Conservation (phyloP, 305 asterid genomes). For the Fraxinus angustifolia region DNA sequence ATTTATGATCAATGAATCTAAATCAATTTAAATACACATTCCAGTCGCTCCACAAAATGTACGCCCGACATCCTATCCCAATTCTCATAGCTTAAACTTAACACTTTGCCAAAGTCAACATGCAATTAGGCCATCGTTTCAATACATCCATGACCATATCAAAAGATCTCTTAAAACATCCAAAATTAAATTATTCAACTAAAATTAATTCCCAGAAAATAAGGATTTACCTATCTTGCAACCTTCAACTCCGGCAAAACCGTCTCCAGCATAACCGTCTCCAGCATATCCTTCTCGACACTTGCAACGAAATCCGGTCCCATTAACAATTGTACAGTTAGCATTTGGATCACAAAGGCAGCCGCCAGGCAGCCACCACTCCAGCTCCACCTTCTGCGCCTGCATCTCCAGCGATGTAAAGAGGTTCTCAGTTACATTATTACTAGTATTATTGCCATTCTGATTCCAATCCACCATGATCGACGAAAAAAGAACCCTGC, state of each 20-base stretch:
- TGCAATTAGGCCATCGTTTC: slow-evolving; percentile 18
- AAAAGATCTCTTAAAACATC: background rate
- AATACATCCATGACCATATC: background rate
- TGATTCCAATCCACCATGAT: slow-evolving; percentile 39
- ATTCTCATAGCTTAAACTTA: slow-evolving; percentile 36
- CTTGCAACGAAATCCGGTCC: slow-evolving; percentile 53
- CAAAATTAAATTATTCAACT: background rate
- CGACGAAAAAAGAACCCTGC: slow-evolving; percentile 55
- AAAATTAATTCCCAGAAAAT: background rate
- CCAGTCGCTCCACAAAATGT: background rate
- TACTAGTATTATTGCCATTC: background rate
- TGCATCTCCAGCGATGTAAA: slow-evolving; percentile 30
- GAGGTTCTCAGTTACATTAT: slow-evolving; percentile 6
- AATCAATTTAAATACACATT: background rate
- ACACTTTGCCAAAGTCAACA: slow-evolving; percentile 26
- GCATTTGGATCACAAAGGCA: slow-evolving; percentile 50
- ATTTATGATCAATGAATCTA: background rate
- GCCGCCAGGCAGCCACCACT: slow-evolving; percentile 68
- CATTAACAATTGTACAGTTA: slow-evolving; percentile 23
- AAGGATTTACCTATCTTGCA: slow-evolving; percentile 63
- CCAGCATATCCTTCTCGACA: slow-evolving; percentile 63
- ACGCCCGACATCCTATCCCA: background rate
- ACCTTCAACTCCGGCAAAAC: slow-evolving; percentile 46
- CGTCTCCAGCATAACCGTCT: slow-evolving; percentile 79
- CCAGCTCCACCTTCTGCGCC: slow-evolving; percentile 56